Evolutionary conservation across 768 basidiomycete species (phyloP).

Genomic region (Collybiopsis luxurians): DNA sequence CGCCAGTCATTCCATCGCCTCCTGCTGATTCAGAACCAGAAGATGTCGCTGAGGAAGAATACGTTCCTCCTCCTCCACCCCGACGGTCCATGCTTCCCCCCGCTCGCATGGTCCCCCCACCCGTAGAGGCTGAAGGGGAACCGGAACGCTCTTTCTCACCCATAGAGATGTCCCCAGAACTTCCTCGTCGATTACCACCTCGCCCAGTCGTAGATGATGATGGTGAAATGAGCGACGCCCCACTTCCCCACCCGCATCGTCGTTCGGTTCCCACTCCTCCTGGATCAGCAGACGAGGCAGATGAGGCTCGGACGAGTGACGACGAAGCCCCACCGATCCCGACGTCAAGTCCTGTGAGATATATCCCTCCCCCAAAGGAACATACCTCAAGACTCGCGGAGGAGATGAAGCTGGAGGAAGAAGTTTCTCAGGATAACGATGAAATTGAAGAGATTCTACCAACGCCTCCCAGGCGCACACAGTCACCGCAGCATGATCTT

Average conservation of each 20-base stretch:
- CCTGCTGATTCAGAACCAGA: background rate
- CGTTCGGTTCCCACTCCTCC: background rate
- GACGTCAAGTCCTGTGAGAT: background rate
- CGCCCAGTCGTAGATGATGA: slow-evolving; percentile 4
- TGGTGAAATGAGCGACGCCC: slow-evolving; percentile 4
- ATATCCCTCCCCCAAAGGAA: background rate
- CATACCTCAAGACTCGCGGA: background rate
- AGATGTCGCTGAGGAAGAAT: slow-evolving; percentile 6
- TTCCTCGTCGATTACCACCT: slow-evolving; percentile 4
- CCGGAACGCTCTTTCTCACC: background rate
- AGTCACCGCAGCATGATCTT: background rate
- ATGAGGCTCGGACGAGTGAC: background rate
- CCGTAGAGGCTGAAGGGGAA: slow-evolving; percentile 2
- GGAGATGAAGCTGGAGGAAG: slow-evolving; percentile 1
- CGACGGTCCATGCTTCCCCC: slow-evolving; percentile 14
- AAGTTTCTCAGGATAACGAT: background rate
- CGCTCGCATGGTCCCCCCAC: slow-evolving; percentile 11
- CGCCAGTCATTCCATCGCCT: background rate
- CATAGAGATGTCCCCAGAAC: background rate
- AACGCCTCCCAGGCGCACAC: slow-evolving; percentile 3
- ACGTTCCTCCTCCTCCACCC: slow-evolving; percentile 9
- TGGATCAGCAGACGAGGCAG: background rate
- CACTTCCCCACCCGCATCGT: slow-evolving; percentile 3
- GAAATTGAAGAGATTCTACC: slow-evolving; percentile 9
- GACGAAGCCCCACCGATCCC: slow-evolving; percentile 3